Percentiles rank a stretch among this genome's conserved stretches.
These are phyloP conservation scores for Cercospora zeae-maydis DNA, from an alignment of 2,329 filamentous ascomycete species.

Conservation along the genomic window DNA sequence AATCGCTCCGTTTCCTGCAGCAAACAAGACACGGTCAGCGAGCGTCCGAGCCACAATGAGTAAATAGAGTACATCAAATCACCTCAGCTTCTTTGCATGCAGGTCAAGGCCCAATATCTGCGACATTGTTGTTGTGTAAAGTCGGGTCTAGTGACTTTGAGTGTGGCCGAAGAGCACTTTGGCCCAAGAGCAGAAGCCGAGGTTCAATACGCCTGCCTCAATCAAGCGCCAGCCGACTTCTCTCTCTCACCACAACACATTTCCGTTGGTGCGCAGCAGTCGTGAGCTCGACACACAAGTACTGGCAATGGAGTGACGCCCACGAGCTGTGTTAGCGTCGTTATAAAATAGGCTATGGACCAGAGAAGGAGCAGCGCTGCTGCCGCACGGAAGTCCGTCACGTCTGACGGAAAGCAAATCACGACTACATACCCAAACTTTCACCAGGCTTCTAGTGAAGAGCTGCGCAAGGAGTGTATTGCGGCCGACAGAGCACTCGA, in stretches of 20 bases:
- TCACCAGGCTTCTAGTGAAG: not conserved
- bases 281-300: not conserved
- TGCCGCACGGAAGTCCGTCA: not conserved
- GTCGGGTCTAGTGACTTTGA: not conserved
- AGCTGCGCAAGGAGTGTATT: not conserved
- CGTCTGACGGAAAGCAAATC: not conserved
- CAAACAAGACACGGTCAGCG: not conserved
- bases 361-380: not conserved
- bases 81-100: conserved; percentile 22
- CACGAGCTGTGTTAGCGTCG: not conserved
- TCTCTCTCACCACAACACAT: not conserved
- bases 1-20: conserved; percentile 61
- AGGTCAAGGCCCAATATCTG: conserved; percentile 44
- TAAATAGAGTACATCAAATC: not conserved
- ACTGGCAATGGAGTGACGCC: not conserved
- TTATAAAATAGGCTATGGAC: not conserved
- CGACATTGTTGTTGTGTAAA: conserved; percentile 25
- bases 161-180: not conserved
- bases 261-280: not conserved
- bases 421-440: not conserved
- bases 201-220: not conserved
- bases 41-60: not conserved
- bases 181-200: conserved; percentile 1
- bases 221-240: not conserved
- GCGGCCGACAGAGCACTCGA: not conserved